Evolutionary conservation across 257 asterid genomes (phyloP).

Genomic region (Lycium ferocissimum): DNA sequence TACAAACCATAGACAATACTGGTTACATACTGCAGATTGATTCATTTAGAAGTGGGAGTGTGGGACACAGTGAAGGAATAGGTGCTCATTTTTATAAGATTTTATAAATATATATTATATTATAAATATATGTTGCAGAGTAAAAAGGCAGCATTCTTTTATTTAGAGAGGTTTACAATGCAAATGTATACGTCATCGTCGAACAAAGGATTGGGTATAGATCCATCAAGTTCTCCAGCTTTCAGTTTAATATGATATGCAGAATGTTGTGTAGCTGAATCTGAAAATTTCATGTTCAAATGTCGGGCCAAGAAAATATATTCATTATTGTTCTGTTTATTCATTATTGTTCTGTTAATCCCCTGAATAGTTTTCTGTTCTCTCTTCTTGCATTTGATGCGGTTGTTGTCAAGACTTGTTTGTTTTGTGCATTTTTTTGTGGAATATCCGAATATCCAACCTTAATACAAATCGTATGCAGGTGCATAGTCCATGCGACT

Average conservation of each 20-base stretch:
- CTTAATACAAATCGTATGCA: neutral
- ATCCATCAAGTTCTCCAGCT: neutral
- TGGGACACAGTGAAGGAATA: conserved; percentile 10
- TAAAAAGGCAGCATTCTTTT: neutral
- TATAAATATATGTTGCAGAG: neutral
- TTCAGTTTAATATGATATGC: neutral
- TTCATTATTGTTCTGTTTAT: neutral
- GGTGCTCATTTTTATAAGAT: neutral
- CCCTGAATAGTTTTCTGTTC: neutral
- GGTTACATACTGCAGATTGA: conserved; percentile 13
- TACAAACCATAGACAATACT: neutral
- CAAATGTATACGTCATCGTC: neutral
- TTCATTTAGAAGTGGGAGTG: conserved; percentile 14
- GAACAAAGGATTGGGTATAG: neutral
- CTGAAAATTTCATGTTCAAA: conserved; percentile 2
- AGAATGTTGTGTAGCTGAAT: neutral
- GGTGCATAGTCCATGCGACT: neutral
- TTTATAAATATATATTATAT: conserved; percentile 3
- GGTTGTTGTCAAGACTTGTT: neutral
- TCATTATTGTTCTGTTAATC: neutral
- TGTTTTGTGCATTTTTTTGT: neutral
- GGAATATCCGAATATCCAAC: neutral
- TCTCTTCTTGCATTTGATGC: neutral
- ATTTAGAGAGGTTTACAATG: neutral
- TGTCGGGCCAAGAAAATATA: neutral